phyloP scores from a whole-genome alignment of 2,329 filamentous ascomycete species.

The Microthyrium microscopicum region DNA sequence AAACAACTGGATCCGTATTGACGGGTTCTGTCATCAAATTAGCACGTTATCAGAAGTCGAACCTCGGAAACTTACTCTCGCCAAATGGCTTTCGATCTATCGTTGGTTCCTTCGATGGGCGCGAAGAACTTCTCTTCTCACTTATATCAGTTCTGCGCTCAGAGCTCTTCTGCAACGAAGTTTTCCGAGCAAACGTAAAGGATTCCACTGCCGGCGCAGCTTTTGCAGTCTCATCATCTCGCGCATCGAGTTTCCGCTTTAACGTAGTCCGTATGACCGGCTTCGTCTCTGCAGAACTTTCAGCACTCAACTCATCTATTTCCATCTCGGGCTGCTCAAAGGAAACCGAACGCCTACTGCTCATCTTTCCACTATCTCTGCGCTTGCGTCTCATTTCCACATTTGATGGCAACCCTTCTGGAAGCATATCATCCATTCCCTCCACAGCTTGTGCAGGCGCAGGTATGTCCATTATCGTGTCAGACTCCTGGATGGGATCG shows the following conservation, averaged over 20 bases:
- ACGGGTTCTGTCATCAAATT: slow-evolving; percentile 25
- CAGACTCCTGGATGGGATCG: slow-evolving; percentile 31
- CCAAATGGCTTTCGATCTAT: not conserved
- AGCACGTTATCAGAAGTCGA: not conserved
- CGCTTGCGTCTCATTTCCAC: slow-evolving; percentile 36
- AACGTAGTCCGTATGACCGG: slow-evolving; percentile 27
- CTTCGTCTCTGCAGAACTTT: slow-evolving; percentile 12
- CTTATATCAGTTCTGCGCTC: not conserved
- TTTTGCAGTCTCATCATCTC: slow-evolving; percentile 30
- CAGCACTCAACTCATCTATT: slow-evolving; percentile 16
- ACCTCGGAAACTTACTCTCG: not conserved
- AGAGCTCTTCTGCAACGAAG: slow-evolving; percentile 15
- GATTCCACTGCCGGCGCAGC: slow-evolving; percentile 19
- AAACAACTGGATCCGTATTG: slow-evolving; percentile 30
- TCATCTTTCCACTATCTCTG: slow-evolving; percentile 32
- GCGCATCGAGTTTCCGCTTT: slow-evolving; percentile 40
- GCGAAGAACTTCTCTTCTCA: too few species aligned
- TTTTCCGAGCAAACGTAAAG: slow-evolving; percentile 30
- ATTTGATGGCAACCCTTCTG: slow-evolving; percentile 26
- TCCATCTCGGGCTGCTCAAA: slow-evolving; percentile 24
- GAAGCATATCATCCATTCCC: slow-evolving; percentile 17
- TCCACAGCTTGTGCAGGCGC: slow-evolving; percentile 11
- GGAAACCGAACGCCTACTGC: slow-evolving; percentile 24
- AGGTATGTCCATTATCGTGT: slow-evolving; percentile 19
- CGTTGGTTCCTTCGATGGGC: too few species aligned